Base-by-base conservation (phyloP, 371 early-diverging fungal genomes). In the Thermomucor indicae-seudaticae region DNA sequence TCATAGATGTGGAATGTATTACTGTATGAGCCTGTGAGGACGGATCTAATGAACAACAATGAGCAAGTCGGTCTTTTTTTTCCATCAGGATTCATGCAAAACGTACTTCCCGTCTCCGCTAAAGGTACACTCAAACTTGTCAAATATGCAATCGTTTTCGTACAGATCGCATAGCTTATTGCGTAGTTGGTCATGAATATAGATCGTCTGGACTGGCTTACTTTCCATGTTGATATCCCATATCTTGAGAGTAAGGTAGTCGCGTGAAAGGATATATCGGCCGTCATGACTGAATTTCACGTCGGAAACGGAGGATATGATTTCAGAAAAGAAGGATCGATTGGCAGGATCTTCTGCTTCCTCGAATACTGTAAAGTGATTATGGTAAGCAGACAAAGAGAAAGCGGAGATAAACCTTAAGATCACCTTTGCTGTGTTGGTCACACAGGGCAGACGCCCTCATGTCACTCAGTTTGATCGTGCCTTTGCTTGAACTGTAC, bases 111-210 rank as follows among this genome's bases (percentile, higher is more conserved):
- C 95, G 62, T 96, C 91, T 14, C 96, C 97, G 60, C 92, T 92
- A 59, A 95, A 92, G 42, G 84, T 92, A 77, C 96, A 95, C 69
- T 97, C 98, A 58, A 98, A 98, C 73, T 97, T 97, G 79, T 98
- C 98, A 78, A 98, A 98, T 62, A 98, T 97, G 73, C 93, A 95
- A 67, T 98, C 98, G 70, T 94, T 97, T 63, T 97, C 98, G 72
- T 98, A 98, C 35, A 97, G 75, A 58, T 98, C 98, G 68, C 97
- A 97, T 30, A 98, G 80, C 69, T 93, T 93, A 64, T 82, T 85
- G 58, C 90, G 83, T 34, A 98, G 72, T 53, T 95, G 91, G 55
- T 98, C 96, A 64, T 97, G 97, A 31, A 97, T 91, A 59, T 81
- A 85, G 69, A 98, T 95, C 30, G 93, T 92, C 61, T 92, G 84